A percentile compares a stretch with the other conserved stretches of the same genome.
These are phyloP conservation scores for Blastocystis hominis DNA, from an alignment of 352 stramenopile species.

Conservation along the genomic window DNA sequence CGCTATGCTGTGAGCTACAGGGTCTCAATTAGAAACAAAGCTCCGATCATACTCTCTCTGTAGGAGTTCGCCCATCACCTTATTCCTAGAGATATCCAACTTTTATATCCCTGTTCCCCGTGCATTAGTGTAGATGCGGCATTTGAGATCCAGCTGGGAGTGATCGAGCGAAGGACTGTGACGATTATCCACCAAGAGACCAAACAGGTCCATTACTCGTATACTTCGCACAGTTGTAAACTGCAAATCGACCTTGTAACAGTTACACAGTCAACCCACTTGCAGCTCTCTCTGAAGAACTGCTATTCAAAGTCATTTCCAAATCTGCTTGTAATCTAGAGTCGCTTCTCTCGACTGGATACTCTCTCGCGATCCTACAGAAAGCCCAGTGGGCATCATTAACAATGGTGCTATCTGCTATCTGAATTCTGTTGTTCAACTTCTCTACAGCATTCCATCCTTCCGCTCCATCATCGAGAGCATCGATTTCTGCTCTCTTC, in stretches of 20 bases:
- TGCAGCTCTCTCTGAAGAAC: not conserved
- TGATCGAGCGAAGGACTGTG: not conserved
- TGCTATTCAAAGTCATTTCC: not conserved
- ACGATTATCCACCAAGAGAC: not conserved
- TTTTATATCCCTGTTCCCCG: not conserved
- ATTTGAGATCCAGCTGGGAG: not conserved
- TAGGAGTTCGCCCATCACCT: not conserved
- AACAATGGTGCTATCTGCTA: conserved; percentile 18
- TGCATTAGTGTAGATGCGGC: not conserved
- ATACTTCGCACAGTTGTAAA: not conserved
- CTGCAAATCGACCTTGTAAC: not conserved
- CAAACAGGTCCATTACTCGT: not conserved
- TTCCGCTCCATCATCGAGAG: not conserved
- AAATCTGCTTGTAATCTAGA: not conserved
- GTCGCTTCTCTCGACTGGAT: not conserved
- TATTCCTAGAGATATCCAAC: not conserved
- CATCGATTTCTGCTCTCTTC: not conserved
- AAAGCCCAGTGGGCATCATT: not conserved
- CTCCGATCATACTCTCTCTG: not conserved
- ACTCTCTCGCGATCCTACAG: not conserved
- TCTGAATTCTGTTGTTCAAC: conserved; percentile 36
- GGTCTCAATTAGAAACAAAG: not conserved
- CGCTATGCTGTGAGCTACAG: not conserved
- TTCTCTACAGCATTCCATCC: not conserved
- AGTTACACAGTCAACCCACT: not conserved